Evolutionary conservation across 129 eudicot species (phyloP).

Genomic region (Scalesia atractyloides): DNA sequence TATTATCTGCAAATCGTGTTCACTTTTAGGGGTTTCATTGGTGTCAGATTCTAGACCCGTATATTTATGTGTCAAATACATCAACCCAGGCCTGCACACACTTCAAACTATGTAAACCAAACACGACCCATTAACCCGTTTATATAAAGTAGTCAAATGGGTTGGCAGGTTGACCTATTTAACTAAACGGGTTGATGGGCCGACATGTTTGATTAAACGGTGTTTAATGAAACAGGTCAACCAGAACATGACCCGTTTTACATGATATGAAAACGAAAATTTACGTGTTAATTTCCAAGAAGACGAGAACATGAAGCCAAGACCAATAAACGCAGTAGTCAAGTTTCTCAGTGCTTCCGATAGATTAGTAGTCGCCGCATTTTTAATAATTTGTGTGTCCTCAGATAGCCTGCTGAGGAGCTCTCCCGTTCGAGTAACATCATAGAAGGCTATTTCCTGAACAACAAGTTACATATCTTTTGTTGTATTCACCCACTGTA

Average conservation of each 20-base stretch:
- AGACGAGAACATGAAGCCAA: conserved; percentile 89
- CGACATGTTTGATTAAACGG: too few species aligned
- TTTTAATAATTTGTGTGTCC: conserved; percentile 66
- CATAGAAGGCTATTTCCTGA: conserved; percentile 70
- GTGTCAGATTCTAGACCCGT: background rate
- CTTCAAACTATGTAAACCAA: background rate
- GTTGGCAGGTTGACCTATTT: too few species aligned
- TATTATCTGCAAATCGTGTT: background rate
- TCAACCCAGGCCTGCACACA: background rate
- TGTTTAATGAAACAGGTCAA: too few species aligned
- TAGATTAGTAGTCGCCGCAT: conserved; percentile 69
- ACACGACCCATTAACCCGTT: background rate
- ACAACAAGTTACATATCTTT: conserved; percentile 2
- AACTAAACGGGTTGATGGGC: too few species aligned
- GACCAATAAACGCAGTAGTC: conserved; percentile 60
- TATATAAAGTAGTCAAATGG: background rate
- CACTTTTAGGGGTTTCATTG: background rate
- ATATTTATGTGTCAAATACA: background rate
- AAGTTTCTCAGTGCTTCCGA: conserved; percentile 58
- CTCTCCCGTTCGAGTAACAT: conserved; percentile 68
- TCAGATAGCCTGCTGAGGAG: conserved; percentile 62
- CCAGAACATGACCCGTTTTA: background rate
- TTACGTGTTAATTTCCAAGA: conserved; percentile 97
- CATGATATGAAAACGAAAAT: background rate
- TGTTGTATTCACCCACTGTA: background rate